phyloP scores from a whole-genome alignment of 352 stramenopile species.

The Sclerospora graminicola region DNA sequence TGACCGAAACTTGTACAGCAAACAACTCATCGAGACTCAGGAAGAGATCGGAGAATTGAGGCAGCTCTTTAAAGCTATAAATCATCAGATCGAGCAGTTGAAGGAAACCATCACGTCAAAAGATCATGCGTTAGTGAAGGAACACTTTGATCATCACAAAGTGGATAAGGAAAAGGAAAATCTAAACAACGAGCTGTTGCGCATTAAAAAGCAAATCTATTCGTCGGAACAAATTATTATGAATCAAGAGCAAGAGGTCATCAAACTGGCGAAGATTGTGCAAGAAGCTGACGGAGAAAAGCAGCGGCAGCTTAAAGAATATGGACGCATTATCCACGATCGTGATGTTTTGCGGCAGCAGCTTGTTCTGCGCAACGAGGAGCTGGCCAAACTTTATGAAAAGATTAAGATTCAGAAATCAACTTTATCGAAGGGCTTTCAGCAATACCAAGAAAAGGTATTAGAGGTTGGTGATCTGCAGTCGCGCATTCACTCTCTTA shows the following conservation, averaged over 20 bases:
- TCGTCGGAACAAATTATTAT: conserved; percentile 82
- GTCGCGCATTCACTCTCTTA: too few relatives aligned
- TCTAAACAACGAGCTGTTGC: conserved; percentile 83
- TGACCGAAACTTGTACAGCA: too few relatives aligned
- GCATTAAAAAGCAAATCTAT: conserved; percentile 88
- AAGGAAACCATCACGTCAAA: too few relatives aligned
- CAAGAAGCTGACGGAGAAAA: conserved; percentile 86
- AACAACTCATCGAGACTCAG: too few relatives aligned
- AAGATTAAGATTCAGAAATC: too few relatives aligned
- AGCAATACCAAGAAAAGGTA: too few relatives aligned
- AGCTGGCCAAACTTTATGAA: conserved; percentile 81
- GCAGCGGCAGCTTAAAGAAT: conserved; percentile 81
- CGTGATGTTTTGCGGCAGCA: conserved; percentile 77
- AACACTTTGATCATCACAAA: conserved; percentile 91
- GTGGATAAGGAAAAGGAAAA: conserved; percentile 90
- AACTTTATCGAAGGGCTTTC: too few relatives aligned
- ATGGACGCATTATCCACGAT: conserved; percentile 75
- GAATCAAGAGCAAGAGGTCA: conserved; percentile 78
- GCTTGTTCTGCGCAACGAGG: conserved; percentile 81
- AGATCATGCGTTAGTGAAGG: conserved; percentile 87
- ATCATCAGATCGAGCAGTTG: too few relatives aligned
- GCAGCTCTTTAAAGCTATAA: too few relatives aligned
- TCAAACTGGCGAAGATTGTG: conserved; percentile 83
- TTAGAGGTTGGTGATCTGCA: too few relatives aligned
- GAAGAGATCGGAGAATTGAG: too few relatives aligned